Base-by-base conservation (phyloP, 768 basidiomycete species). In the Tricholoma furcatifolium region DNA sequence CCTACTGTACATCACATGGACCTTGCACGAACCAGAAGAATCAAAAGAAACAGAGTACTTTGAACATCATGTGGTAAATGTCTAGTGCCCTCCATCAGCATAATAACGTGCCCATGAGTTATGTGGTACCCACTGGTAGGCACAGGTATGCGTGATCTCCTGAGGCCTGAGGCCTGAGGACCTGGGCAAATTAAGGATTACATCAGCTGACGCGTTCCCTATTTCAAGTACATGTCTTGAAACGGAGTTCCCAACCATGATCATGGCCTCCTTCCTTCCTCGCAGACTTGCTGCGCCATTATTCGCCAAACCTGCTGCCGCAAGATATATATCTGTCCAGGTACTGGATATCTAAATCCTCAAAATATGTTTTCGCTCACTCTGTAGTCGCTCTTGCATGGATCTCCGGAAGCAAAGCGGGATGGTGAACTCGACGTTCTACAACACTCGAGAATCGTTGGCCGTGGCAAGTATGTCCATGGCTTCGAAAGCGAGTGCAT, bases 391-490 rank as follows among this genome's bases (percentile, higher is more conserved):
- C 67, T 99, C 50, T 74, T 99, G 53, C 94, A 98, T 69, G 97
- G 97, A n/a, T 94, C 92, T 27, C 85, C 85, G 42, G 86, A 93
- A 63, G 95, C 95, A 41, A 88, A 91, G 71, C 77, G 80, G 62
- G 91, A 85, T 40, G 90, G 93, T 36, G 89, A 91, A 45, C 70
- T 83, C 34, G 86, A 88, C 52, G 72, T 80, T 41, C 81, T 82
- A 51, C 91, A 95, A 63, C 94, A 98, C 67, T 94, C 92, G 2
- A 80, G 84, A 61, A 71, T 95, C 7, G 88, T 99, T 36, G 96
- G 91, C 31, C 77, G 96, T 53, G 93, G 94, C 42, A 98, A 98
- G 77, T 95, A 94, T 66, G 80, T 95, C 31, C 93, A 96, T 67
- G 90, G 86, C 11, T 85, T 96, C 60, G 91, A 93, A 73, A 79